phyloP scores from a whole-genome alignment of 805 yeast genomes.

The Zygoascus biomembranicola region DNA sequence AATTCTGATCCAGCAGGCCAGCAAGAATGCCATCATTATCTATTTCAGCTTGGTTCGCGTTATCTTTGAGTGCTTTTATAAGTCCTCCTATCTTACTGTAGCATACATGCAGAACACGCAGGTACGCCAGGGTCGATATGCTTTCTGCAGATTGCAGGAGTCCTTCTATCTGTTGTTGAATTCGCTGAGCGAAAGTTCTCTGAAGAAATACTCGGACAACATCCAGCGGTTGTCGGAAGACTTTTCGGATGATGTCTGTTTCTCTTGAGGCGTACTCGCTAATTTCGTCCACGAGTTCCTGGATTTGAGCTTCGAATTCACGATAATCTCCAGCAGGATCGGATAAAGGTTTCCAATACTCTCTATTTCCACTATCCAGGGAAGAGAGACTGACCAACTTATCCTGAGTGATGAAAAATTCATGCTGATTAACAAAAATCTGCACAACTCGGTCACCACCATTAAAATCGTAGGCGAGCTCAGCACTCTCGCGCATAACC shows the following conservation, averaged over 20 bases:
- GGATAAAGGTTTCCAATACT: conserved; percentile 48
- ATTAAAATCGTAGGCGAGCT: conserved; percentile 67
- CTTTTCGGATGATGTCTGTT: conserved; percentile 61
- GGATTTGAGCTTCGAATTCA: conserved; percentile 45
- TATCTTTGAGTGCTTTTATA: conserved; percentile 57
- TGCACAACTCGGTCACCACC: conserved; percentile 79
- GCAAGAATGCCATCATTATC: conserved; percentile 36
- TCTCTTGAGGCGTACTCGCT: conserved; percentile 49
- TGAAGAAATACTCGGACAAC: conserved; percentile 67
- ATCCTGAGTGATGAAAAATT: conserved; percentile 48
- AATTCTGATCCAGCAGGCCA: conserved; percentile 56
- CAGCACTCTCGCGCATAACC: conserved; percentile 68
- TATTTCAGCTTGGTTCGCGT: conserved; percentile 31
- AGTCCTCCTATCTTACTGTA: conserved; percentile 50
- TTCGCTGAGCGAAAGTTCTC: conserved; percentile 66
- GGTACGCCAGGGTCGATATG: conserved; percentile 53
- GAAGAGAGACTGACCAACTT: conserved; percentile 28
- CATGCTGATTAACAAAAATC: conserved; percentile 73
- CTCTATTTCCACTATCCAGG: conserved; percentile 22
- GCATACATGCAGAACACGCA: conserved; percentile 65
- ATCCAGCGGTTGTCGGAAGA: conserved; percentile 58
- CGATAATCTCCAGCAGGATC: conserved; percentile 48
- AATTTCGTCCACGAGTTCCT: conserved; percentile 46
- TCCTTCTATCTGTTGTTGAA: conserved; percentile 38
- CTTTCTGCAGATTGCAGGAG: conserved; percentile 57